A percentile compares a stretch with the other conserved stretches of the same genome.
These are phyloP conservation scores for Typha latifolia DNA, from an alignment of 176 grass and related monocot genomes.

Conservation along the genomic window DNA sequence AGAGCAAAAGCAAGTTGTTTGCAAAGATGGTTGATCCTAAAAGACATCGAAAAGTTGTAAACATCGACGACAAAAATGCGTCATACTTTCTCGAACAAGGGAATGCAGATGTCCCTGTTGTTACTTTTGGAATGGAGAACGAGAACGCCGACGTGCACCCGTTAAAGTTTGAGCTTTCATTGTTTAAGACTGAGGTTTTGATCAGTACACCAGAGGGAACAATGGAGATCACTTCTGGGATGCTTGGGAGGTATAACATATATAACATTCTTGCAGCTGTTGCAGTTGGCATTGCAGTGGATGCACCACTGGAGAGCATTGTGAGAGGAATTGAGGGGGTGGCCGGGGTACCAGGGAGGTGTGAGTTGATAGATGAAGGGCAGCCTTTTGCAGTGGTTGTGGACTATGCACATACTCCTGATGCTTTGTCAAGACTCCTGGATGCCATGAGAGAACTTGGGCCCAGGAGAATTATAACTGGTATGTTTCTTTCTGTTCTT, in stretches of 20 bases:
- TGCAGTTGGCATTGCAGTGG: conserved; percentile 26
- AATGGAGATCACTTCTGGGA: conserved; percentile 19
- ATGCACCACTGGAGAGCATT: conserved; percentile 17
- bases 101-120: conserved; percentile 21
- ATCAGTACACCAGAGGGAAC: conserved; percentile 18
- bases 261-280: conserved; percentile 29
- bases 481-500: neutral
- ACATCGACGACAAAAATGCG: conserved; percentile 21
- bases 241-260: conserved; percentile 19
- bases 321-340: conserved; percentile 20
- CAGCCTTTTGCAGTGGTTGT: conserved; percentile 22
- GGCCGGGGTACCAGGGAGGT: conserved; percentile 20
- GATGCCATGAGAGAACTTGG: conserved; percentile 16
- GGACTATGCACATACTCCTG: conserved; percentile 19
- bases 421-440: conserved; percentile 21
- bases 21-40: conserved; percentile 12
- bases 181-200: conserved; percentile 23
- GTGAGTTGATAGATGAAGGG: conserved; percentile 26
- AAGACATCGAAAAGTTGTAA: conserved; percentile 21
- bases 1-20: conserved; percentile 12
- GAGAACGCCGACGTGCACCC: conserved; percentile 14
- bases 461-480: conserved; percentile 20
- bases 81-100: conserved; percentile 15
- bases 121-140: conserved; percentile 22
- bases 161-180: conserved; percentile 23